A percentile compares a stretch with the other conserved stretches of the same genome.
phyloP scores from a whole-genome alignment of 1,139 yeast species.

The Debaryomyces fabryi region DNA sequence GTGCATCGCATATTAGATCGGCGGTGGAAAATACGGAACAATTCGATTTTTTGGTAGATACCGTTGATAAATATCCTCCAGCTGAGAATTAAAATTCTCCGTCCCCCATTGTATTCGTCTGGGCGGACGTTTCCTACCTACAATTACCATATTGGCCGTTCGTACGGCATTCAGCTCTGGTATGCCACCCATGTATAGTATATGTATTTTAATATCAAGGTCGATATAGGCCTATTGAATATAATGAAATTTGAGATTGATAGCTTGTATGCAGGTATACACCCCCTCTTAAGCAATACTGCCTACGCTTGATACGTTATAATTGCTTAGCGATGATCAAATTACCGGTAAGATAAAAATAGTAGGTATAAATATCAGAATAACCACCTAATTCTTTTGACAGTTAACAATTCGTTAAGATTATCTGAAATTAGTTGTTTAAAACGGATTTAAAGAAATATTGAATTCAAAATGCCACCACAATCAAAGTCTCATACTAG shows the following conservation, averaged over 20 bases:
- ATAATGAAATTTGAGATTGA: neutral
- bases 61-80: conserved; percentile 61
- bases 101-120: neutral
- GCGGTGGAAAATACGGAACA: conserved; percentile 88
- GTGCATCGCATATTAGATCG: conserved; percentile 78
- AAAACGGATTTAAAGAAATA: neutral
- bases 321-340: conserved; percentile 9
- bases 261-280: neutral
- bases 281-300: conserved; percentile 2
- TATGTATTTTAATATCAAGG: conserved; percentile 6
- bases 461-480: conserved; percentile 13
- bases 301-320: neutral
- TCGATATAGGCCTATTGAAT: neutral
- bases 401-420: neutral
- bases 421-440: neutral
- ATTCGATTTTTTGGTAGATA: conserved; percentile 85
- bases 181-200: conserved; percentile 1
- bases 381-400: neutral
- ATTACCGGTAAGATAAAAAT: neutral
- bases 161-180: neutral
- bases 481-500: conserved; percentile 38
- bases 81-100: conserved; percentile 23
- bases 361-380: neutral
- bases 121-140: neutral
- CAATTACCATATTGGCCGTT: neutral